Evolutionary conservation across 192 early-diverging fungal genomes (phyloP).

Genomic region (Backusella mclennaniae): DNA sequence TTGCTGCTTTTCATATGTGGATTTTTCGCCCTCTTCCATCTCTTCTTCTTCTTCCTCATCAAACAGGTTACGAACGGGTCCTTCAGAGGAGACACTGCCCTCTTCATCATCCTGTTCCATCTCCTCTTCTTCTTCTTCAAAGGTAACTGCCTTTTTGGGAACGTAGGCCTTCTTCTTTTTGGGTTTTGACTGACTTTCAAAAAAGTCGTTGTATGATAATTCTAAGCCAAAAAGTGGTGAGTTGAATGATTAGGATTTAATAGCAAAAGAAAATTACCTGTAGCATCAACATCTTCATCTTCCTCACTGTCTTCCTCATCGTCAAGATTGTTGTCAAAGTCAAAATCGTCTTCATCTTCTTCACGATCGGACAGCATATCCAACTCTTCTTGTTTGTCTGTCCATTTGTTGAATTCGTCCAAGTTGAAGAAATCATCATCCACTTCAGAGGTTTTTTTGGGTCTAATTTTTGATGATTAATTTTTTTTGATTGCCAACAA

Average conservation of each 20-base stretch:
- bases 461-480: background rate
- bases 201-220: constrained; percentile 84
- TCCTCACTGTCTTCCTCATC: constrained; percentile 67
- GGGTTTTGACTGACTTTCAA: constrained; percentile 61
- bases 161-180: background rate
- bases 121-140: constrained; percentile 49
- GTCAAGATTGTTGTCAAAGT: constrained; percentile 65
- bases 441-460: constrained; percentile 56
- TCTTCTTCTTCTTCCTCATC: constrained; percentile 57
- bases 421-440: constrained; percentile 97
- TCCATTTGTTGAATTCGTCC: constrained; percentile 82
- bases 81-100: constrained; percentile 19
- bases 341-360: constrained; percentile 64
- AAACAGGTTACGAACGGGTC: constrained; percentile 54
- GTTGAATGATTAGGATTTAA: background rate
- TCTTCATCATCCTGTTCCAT: constrained; percentile 39
- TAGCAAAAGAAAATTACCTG: constrained; percentile 19
- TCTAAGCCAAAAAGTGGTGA: constrained; percentile 44
- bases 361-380: constrained; percentile 56
- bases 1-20: constrained; percentile 83
- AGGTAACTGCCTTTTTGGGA: constrained; percentile 32
- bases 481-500: constrained; percentile 11
- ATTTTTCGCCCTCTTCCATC: constrained; percentile 53
- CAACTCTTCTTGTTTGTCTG: constrained; percentile 63
- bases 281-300: constrained; percentile 54